A percentile compares a stretch with the other conserved stretches of the same genome.
Conservation (phyloP, 352 stramenopile genomes). For the Pythium angustatum region DNA sequence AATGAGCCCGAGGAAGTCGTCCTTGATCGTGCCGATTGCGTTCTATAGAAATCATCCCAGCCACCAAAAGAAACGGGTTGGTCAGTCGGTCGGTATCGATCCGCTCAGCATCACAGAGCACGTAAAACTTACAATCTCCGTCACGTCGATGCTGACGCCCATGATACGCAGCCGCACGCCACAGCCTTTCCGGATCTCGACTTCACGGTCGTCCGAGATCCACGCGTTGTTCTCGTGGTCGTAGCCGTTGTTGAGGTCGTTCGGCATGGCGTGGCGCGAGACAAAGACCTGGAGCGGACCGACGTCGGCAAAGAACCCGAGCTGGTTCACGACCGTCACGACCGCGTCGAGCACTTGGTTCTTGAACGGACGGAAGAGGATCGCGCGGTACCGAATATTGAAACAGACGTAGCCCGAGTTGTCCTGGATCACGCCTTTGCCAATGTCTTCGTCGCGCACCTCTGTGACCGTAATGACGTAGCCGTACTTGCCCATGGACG, state of each 20-base stretch:
- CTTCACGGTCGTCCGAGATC: slow-evolving; percentile 97
- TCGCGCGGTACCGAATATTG: slow-evolving; percentile 95
- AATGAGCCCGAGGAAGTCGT: slow-evolving; percentile 98
- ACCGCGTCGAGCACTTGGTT: slow-evolving; percentile 97
- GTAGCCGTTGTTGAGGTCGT: slow-evolving; percentile 94
- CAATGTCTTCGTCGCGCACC: slow-evolving; percentile 95
- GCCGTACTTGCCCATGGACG: slow-evolving; percentile 95
- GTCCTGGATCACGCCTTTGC: slow-evolving; percentile 97
- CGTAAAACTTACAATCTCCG: slow-evolving; percentile 91
- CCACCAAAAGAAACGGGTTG: slow-evolving; percentile 13
- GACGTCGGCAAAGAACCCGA: slow-evolving; percentile 97
- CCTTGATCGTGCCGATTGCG: slow-evolving; percentile 97
- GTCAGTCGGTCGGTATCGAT: too few species aligned
- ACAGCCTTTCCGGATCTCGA: slow-evolving; percentile 95
- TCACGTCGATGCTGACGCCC: slow-evolving; percentile 96
- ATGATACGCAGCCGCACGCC: slow-evolving; percentile 97
- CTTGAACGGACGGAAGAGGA: slow-evolving; percentile 96
- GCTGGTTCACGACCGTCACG: slow-evolving; percentile 95
- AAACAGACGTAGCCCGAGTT: slow-evolving; percentile 97
- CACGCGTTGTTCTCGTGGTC: slow-evolving; percentile 97
- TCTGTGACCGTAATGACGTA: slow-evolving; percentile 98
- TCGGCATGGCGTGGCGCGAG: slow-evolving; percentile 94
- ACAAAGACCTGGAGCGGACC: slow-evolving; percentile 97
- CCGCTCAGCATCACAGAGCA: too few species aligned
- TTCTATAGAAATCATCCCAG: slow-evolving; percentile 54